These are phyloP conservation scores for Solanum infundibuliforme DNA, from an alignment of 257 asterid genomes.

Conservation along the genomic window DNA sequence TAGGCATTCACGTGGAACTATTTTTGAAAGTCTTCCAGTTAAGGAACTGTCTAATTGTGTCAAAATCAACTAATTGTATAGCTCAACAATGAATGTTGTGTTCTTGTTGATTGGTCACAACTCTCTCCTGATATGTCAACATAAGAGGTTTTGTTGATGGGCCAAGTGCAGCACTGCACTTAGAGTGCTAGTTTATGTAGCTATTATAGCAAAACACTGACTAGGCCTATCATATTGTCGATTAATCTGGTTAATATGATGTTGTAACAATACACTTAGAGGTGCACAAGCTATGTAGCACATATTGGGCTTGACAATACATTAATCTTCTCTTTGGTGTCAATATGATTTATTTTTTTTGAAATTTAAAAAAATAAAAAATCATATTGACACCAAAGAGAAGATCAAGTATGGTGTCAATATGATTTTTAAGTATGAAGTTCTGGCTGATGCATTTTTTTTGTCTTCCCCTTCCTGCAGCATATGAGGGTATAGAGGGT, in stretches of 20 bases:
- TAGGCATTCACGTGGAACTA: not conserved
- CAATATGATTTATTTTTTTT: not conserved
- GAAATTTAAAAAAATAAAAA: too few relatives aligned
- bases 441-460: not conserved
- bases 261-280: not conserved
- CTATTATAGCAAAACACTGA: not conserved
- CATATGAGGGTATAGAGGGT: constrained; percentile 27
- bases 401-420: not conserved
- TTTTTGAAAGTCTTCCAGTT: not conserved
- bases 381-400: not conserved
- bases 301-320: not conserved
- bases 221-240: not conserved
- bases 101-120: not conserved
- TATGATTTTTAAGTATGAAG: not conserved
- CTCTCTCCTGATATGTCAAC: not conserved
- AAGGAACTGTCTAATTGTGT: not conserved
- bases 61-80: not conserved
- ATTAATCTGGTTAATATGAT: not conserved
- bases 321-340: not conserved
- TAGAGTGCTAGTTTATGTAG: not conserved
- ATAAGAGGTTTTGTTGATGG: not conserved
- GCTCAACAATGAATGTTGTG: not conserved
- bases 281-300: not conserved
- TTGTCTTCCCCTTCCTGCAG: constrained; percentile 22
- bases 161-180: not conserved